Conservation (phyloP, 2,329 filamentous ascomycete genomes). For the Apiospora rasikravindrae region DNA sequence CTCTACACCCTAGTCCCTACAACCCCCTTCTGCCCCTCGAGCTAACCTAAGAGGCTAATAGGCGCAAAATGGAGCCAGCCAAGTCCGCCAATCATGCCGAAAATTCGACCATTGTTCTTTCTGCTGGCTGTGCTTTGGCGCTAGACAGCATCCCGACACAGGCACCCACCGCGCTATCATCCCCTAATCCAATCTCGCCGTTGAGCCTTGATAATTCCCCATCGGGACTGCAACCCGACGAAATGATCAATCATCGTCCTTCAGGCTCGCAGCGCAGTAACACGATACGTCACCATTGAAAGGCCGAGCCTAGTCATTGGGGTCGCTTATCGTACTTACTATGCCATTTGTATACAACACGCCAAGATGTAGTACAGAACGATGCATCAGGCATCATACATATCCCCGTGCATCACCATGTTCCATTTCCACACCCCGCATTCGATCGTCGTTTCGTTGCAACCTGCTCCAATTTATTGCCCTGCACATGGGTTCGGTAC, state of each 20-base stretch:
- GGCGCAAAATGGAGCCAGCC: not conserved
- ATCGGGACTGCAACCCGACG: conserved; percentile 2
- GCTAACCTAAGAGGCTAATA: conserved; percentile 1
- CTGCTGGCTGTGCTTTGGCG: not conserved
- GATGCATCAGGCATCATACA: not conserved
- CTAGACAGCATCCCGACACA: not conserved
- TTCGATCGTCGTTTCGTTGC: conserved; percentile 1
- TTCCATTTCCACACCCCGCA: conserved; percentile 9
- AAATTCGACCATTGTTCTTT: not conserved
- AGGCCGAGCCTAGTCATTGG: not conserved
- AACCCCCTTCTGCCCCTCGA: not conserved
- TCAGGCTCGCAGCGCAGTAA: not conserved
- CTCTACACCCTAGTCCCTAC: too few species aligned
- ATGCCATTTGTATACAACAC: not conserved
- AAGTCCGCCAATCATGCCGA: not conserved
- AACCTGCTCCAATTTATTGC: not conserved
- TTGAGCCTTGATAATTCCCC: not conserved
- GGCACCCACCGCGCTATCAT: not conserved
- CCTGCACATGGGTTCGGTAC: not conserved
- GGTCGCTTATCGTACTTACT: not conserved
- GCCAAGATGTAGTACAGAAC: not conserved
- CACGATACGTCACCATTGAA: not conserved
- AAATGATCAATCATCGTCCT: not conserved
- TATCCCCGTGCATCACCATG: not conserved
- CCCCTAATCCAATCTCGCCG: not conserved